These are phyloP conservation scores for Hyaloscypha bicolor DNA, from an alignment of 495 filamentous ascomycete species.

Conservation along the genomic window DNA sequence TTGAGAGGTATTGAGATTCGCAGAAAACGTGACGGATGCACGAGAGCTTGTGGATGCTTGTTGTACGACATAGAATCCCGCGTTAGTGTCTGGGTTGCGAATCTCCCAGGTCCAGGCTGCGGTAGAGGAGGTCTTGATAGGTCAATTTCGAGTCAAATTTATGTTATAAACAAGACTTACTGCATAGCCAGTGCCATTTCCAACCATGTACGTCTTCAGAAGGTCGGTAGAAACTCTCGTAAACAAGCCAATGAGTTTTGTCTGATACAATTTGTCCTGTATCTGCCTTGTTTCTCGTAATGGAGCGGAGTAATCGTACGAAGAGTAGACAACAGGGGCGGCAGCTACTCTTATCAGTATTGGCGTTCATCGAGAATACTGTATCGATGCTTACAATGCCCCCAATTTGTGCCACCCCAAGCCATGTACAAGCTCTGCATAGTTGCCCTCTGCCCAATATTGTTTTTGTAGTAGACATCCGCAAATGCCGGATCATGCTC, in stretches of 20 bases:
- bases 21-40: conserved; percentile 40
- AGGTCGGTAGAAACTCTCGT: conserved; percentile 57
- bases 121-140: conserved; percentile 27
- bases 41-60: conserved; percentile 41
- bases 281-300: conserved; percentile 39
- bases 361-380: not conserved
- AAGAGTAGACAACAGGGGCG: conserved; percentile 52
- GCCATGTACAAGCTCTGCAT: conserved; percentile 58
- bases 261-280: conserved; percentile 46
- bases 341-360: conserved; percentile 33
- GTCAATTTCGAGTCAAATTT: not conserved
- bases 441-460: conserved; percentile 52
- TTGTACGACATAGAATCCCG: conserved; percentile 51
- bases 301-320: conserved; percentile 48
- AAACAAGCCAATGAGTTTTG: conserved; percentile 58
- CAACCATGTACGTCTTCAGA: conserved; percentile 54
- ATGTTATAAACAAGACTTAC: conserved; percentile 33
- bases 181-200: conserved; percentile 58
- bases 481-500: conserved; percentile 53
- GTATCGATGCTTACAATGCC: conserved; percentile 33
- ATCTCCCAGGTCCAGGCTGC: conserved; percentile 54
- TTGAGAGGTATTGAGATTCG: conserved; percentile 43
- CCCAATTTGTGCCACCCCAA: conserved; percentile 62
- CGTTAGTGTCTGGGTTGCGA: conserved; percentile 55
- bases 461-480: conserved; percentile 60